Evolutionary conservation across 768 basidiomycete species (phyloP), one percentile per base, ranked within the genome.

Genomic region (Hericium erinaceus): DNA sequence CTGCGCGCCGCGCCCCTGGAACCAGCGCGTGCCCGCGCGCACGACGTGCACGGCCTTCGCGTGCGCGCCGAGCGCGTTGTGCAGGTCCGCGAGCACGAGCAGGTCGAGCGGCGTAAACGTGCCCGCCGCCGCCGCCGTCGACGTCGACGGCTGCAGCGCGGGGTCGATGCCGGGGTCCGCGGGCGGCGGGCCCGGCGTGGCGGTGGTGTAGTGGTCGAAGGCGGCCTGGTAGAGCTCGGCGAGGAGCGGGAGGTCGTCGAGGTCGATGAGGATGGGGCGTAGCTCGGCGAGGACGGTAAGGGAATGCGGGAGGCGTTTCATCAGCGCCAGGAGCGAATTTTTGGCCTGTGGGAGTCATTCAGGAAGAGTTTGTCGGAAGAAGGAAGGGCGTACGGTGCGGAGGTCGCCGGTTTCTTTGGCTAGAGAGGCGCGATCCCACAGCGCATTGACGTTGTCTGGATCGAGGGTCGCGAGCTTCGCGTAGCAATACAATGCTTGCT

Each of bases 401-500:
- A 83, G 72, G 39, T 92, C 84, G 2, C 84, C 84, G 33, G 85
- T 80, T 61, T 89, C 84, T 63, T 85, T 86, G 1, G 92, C 85
- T 12, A 95, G 77, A 4, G 80, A 76, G 0, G 93, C 92, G 2
- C 92, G 81, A 63, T 98, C 94, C 91, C 92, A 97, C 15, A 92
- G 77, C 4, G 90, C 88, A 58, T 89, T 84, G 15, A 90, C 80
- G 61, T 98, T 94, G 8, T 78, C 76, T 1, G 90, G 88, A 66
- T 95, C 87, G 22, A 89, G 74, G 57, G 79, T 83, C 64, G 86
- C 80, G 1, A 89, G 81, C 66, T 97, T 95, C 0, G 87, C 78
- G 67, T 89, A 91, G 67, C 95, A 98, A 66, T 98, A 98, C 39
- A 97, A 68, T 2, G 92, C 91, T 69, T 98, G 93, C 58, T 93